Conservation (phyloP, 1,284 basidiomycete species). For the Moesziomyces parantarcticus region DNA sequence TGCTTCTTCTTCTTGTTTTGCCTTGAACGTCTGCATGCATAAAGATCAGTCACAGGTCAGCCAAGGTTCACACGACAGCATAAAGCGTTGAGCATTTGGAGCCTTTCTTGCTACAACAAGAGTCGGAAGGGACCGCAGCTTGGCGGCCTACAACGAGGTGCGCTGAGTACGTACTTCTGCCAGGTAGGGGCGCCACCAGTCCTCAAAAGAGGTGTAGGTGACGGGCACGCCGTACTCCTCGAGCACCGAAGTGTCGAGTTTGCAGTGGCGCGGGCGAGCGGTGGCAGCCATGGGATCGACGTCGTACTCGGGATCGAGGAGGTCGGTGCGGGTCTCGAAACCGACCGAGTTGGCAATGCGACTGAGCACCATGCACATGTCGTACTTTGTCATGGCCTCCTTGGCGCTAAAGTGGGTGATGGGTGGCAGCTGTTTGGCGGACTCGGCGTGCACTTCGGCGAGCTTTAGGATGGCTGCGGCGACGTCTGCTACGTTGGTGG, state of each 20-base stretch:
- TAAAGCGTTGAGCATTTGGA: not conserved
- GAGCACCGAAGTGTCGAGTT: conserved; percentile 55
- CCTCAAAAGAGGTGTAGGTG: conserved; percentile 56
- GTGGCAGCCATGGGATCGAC: conserved; percentile 61
- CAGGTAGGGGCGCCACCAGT: conserved; percentile 61
- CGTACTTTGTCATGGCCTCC: conserved; percentile 71
- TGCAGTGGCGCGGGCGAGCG: conserved; percentile 60
- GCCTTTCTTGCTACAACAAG: not conserved
- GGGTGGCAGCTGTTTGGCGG: conserved; percentile 31
- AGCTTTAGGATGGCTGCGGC: conserved; percentile 69
- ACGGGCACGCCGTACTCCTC: conserved; percentile 54
- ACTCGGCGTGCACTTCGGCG: conserved; percentile 29
- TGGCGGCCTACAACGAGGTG: not conserved
- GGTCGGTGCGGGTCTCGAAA: conserved; percentile 43
- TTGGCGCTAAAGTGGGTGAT: conserved; percentile 70
- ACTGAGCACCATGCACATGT: conserved; percentile 68
- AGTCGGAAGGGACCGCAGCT: not conserved
- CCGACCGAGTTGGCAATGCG: conserved; percentile 56
- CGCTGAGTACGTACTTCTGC: conserved; percentile 37
- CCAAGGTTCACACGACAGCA: not conserved
- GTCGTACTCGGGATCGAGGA: conserved; percentile 62
- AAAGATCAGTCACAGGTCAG: conserved; percentile 12
- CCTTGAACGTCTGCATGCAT: conserved; percentile 12
- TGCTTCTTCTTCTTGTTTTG: conserved; percentile 36
- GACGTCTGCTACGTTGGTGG: conserved; percentile 71